A percentile compares a stretch with the other conserved stretches of the same genome.
Conservation (phyloP, 2,329 filamentous ascomycete genomes). For the Trichoderma breve region DNA sequence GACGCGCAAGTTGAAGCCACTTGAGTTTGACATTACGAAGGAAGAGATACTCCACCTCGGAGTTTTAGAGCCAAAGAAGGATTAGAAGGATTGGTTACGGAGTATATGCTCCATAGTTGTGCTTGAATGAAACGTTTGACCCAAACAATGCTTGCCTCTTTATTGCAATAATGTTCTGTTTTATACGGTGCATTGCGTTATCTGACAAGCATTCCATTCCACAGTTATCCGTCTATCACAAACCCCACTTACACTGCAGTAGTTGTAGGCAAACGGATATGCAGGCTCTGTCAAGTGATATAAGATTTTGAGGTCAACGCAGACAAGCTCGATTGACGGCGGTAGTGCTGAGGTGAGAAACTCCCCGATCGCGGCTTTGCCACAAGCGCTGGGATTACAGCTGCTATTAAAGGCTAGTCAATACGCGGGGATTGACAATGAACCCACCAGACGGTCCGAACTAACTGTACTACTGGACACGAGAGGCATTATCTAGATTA, state of each 20-base stretch:
- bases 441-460: not conserved
- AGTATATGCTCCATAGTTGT: not conserved
- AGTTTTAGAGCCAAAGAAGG: not conserved
- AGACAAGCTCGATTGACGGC: not conserved
- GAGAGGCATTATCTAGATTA: not conserved
- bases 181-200: not conserved
- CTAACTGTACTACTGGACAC: not conserved
- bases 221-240: not conserved
- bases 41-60: not conserved
- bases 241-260: not conserved
- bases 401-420: not conserved
- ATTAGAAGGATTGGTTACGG: not conserved
- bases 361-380: not conserved
- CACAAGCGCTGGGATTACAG: not conserved
- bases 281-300: not conserved
- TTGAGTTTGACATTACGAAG: not conserved
- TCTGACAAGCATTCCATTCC: not conserved
- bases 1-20: conserved; percentile 27
- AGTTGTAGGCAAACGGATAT: not conserved
- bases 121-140: not conserved
- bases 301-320: not conserved
- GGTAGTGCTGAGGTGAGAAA: not conserved
- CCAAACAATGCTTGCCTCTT: not conserved
- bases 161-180: not conserved
- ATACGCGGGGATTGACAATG: not conserved